These are phyloP conservation scores for Pichia nanzhaoensis DNA, from an alignment of 805 yeast species.

Conservation along the genomic window DNA sequence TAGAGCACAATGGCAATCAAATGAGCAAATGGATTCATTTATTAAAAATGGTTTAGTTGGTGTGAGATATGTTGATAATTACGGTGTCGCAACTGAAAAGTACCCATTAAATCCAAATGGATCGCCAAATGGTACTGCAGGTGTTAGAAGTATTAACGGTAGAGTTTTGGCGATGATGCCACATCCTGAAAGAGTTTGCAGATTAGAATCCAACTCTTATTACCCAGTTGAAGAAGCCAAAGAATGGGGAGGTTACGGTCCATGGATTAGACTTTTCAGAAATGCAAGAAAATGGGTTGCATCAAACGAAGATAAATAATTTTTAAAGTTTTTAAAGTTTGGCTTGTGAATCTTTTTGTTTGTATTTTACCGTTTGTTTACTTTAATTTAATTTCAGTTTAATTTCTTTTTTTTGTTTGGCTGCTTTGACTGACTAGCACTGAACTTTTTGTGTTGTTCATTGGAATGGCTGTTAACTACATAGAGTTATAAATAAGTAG, in stretches of 20 bases:
- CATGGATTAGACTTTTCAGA: slow-evolving; percentile 91
- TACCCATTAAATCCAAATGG: slow-evolving; percentile 98
- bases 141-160: slow-evolving; percentile 84
- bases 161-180: slow-evolving; percentile 99
- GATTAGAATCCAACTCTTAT: slow-evolving; percentile 87
- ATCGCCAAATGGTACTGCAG: slow-evolving; percentile 88
- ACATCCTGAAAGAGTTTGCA: slow-evolving; percentile 92
- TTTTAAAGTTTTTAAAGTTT: background rate
- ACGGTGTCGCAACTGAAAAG: slow-evolving; percentile 72
- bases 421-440: too few species aligned
- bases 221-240: slow-evolving; percentile 58
- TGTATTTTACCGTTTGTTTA: too few species aligned
- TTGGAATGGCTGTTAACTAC: too few species aligned
- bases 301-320: slow-evolving; percentile 11
- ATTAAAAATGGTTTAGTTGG: slow-evolving; percentile 49
- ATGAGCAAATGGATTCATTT: slow-evolving; percentile 42
- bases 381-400: too few species aligned
- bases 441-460: too few species aligned
- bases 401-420: too few species aligned
- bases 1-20: slow-evolving; percentile 61
- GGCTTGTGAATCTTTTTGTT: background rate
- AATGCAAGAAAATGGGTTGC: slow-evolving; percentile 92
- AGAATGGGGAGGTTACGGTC: slow-evolving; percentile 79
- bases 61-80: slow-evolving; percentile 83
- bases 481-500: too few species aligned